phyloP scores from a whole-genome alignment of 768 basidiomycete species.

The Hysterangium stoloniferum region DNA sequence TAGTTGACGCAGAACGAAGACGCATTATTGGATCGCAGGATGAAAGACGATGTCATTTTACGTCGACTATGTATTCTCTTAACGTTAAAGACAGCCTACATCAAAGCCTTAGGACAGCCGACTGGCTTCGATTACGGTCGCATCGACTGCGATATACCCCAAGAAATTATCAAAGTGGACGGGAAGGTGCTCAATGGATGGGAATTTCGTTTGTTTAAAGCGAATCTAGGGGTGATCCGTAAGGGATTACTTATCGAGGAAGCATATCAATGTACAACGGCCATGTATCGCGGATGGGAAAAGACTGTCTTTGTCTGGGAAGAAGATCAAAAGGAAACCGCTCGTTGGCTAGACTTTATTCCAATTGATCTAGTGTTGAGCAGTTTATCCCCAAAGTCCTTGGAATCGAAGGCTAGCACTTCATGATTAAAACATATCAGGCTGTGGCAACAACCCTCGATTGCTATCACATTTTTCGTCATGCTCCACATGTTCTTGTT shows the following conservation, averaged over 20 bases:
- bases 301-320: conserved; percentile 71
- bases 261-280: conserved; percentile 68
- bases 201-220: conserved; percentile 80
- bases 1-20: conserved; percentile 47
- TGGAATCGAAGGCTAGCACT: no score
- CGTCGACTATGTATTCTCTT: conserved; percentile 72
- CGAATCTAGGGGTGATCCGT: conserved; percentile 61
- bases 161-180: conserved; percentile 56
- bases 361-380: conserved; percentile 71
- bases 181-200: conserved; percentile 64
- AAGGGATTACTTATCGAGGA: conserved; percentile 51
- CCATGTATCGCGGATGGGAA: conserved; percentile 63
- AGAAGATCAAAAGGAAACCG: conserved; percentile 55
- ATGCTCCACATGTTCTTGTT: no score
- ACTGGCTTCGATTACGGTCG: conserved; percentile 75
- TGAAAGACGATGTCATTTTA: conserved; percentile 56
- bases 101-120: conserved; percentile 77
- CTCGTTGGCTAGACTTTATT: conserved; percentile 79
- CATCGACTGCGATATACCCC: conserved; percentile 72
- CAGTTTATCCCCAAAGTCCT: no score
- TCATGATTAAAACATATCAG: no score
- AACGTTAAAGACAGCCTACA: conserved; percentile 73
- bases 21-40: conserved; percentile 41
- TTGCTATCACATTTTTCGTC: no score
- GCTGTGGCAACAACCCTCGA: no score